A percentile compares a stretch with the other conserved stretches of the same genome.
phyloP scores from a whole-genome alignment of 148 eudicot species.

The Nyssa sinensis region DNA sequence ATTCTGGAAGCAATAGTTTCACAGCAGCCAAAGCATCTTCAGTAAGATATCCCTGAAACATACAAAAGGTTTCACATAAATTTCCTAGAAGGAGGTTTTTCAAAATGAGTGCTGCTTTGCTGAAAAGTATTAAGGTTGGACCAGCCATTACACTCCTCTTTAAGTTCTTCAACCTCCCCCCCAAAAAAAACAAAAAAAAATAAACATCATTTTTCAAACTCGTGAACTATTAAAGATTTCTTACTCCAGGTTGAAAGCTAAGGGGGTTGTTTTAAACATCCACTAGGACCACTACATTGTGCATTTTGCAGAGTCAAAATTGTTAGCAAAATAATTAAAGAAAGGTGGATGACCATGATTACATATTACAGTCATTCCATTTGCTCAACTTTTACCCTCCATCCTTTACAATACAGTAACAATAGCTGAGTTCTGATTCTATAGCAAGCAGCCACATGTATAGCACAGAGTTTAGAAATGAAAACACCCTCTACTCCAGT shows the following conservation, averaged over 20 bases:
- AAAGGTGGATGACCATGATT: background rate
- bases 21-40: conserved; percentile 67
- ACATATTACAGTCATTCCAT: background rate
- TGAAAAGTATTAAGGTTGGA: background rate
- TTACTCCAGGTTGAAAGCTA: background rate
- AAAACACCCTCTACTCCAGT: background rate
- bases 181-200: too few species aligned
- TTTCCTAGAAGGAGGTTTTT: background rate
- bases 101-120: background rate
- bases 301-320: background rate
- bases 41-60: conserved; percentile 68
- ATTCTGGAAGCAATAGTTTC: conserved; percentile 70
- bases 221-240: background rate
- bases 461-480: background rate
- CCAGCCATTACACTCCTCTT: background rate
- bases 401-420: background rate
- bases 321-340: background rate
- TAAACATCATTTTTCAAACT: background rate
- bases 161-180: background rate
- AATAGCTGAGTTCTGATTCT: background rate
- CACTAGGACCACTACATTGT: background rate
- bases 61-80: background rate
- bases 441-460: background rate
- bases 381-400: background rate
- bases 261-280: background rate